Percentiles rank a stretch among this genome's conserved stretches.
phyloP scores from a whole-genome alignment of 192 early-diverging fungal genomes.

The Glomus cerebriforme region DNA sequence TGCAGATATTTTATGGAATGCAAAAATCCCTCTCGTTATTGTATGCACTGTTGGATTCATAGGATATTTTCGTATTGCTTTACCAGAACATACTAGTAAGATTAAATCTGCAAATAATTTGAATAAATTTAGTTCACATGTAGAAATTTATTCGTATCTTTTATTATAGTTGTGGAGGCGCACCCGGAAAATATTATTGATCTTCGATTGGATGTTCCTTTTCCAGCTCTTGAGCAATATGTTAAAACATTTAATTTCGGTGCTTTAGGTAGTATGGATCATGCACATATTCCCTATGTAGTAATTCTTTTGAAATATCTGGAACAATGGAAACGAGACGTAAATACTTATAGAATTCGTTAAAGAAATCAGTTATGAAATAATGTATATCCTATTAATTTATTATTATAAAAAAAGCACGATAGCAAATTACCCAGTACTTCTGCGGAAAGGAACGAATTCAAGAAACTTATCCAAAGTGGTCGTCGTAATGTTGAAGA shows the following conservation, averaged over 20 bases:
- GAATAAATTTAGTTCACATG: slow-evolving; percentile 23
- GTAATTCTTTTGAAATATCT: slow-evolving; percentile 79
- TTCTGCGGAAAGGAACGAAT: slow-evolving; percentile 62
- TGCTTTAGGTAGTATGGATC: slow-evolving; percentile 63
- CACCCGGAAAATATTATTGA: slow-evolving; percentile 81
- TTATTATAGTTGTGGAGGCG: slow-evolving; percentile 78
- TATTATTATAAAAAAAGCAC: slow-evolving; percentile 42
- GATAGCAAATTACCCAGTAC: slow-evolving; percentile 60
- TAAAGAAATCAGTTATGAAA: background rate
- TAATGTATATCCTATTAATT: background rate
- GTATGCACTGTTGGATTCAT: slow-evolving; percentile 75
- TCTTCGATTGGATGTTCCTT: slow-evolving; percentile 83
- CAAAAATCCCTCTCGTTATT: slow-evolving; percentile 66
- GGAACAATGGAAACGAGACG: slow-evolving; percentile 70
- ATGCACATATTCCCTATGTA: slow-evolving; percentile 84
- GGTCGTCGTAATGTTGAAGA: slow-evolving; percentile 66
- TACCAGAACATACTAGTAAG: slow-evolving; percentile 81
- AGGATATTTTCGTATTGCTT: slow-evolving; percentile 68
- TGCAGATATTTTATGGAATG: slow-evolving; percentile 62
- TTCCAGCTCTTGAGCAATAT: slow-evolving; percentile 66
- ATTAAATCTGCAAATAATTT: background rate
- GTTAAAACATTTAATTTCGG: slow-evolving; percentile 69
- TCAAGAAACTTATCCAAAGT: slow-evolving; percentile 62
- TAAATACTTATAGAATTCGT: slow-evolving; percentile 31
- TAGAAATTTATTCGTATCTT: slow-evolving; percentile 9